These are phyloP conservation scores for Cyclotella sp. DNA, from an alignment of 108 stramenopile species.

Conservation along the genomic window DNA sequence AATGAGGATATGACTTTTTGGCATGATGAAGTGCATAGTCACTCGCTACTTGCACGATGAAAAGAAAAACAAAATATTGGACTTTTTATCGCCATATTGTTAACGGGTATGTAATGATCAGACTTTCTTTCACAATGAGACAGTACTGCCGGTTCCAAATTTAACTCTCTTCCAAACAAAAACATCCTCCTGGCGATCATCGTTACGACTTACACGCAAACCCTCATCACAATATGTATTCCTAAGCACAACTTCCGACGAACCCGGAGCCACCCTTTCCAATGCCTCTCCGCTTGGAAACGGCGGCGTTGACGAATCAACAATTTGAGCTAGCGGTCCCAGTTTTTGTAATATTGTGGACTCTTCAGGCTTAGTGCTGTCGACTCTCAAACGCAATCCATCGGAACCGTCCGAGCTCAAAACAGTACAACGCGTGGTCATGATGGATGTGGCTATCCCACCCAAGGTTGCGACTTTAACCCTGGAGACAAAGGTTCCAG, in stretches of 20 bases:
- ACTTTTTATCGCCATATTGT: too few species aligned
- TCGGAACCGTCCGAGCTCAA: conserved; percentile 64
- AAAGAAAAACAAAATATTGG: too few species aligned
- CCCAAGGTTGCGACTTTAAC: conserved; percentile 87
- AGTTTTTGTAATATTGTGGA: conserved; percentile 65
- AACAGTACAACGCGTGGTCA: conserved; percentile 80
- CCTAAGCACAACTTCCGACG: conserved; percentile 72
- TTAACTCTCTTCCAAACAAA: conserved; percentile 79
- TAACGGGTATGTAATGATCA: background rate
- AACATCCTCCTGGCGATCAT: conserved; percentile 55
- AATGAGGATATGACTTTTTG: too few species aligned
- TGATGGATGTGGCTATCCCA: conserved; percentile 87
- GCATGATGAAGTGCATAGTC: too few species aligned
- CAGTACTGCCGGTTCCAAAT: conserved; percentile 58
- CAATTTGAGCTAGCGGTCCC: conserved; percentile 69
- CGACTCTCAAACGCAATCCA: conserved; percentile 66
- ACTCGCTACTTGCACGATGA: too few species aligned
- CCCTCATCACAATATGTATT: conserved; percentile 84
- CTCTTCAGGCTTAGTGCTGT: conserved; percentile 84
- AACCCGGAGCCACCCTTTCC: conserved; percentile 70
- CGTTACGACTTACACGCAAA: conserved; percentile 72
- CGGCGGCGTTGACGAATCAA: conserved; percentile 67
- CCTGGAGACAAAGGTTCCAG: conserved; percentile 71
- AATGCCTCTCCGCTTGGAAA: conserved; percentile 84
- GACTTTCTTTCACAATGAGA: conserved; percentile 25